phyloP scores from a whole-genome alignment of 805 yeast species.

The Blastobotrys attinorum region DNA sequence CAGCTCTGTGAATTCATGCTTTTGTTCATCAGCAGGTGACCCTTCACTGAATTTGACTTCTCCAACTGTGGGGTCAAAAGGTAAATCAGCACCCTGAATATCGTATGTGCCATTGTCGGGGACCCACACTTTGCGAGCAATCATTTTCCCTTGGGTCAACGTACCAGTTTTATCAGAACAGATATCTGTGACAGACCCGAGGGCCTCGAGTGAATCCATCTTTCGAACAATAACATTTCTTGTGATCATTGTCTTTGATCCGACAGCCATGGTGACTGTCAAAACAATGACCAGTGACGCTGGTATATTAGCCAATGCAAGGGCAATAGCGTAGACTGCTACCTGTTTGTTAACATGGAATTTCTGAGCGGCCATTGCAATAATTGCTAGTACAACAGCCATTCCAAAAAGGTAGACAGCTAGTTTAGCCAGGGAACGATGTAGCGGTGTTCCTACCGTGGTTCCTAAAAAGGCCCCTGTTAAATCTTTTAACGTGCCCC shows the following conservation, averaged over 20 bases:
- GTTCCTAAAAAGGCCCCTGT: constrained; percentile 68
- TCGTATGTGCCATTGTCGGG: constrained; percentile 53
- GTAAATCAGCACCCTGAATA: constrained; percentile 48
- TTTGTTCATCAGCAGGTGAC: constrained; percentile 24
- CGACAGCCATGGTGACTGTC: constrained; percentile 81
- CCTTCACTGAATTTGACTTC: constrained; percentile 31
- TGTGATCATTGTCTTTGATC: constrained; percentile 65
- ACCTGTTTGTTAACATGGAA: constrained; percentile 70
- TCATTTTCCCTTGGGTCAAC: constrained; percentile 72
- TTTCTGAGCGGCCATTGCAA: constrained; percentile 79
- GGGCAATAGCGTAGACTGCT: constrained; percentile 84
- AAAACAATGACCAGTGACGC: constrained; percentile 71
- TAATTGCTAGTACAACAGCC: constrained; percentile 77
- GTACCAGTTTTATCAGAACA: constrained; percentile 84
- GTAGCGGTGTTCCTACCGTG: constrained; percentile 75
- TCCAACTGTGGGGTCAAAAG: constrained; percentile 59
- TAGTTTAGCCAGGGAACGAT: constrained; percentile 63
- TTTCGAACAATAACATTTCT: constrained; percentile 69
- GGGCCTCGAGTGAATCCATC: constrained; percentile 67
- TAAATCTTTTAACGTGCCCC: constrained; percentile 44
- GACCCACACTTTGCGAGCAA: constrained; percentile 61
- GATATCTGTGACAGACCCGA: constrained; percentile 71
- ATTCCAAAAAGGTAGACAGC: constrained; percentile 64
- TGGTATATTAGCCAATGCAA: constrained; percentile 75
- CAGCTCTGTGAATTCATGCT: constrained; percentile 6